Conservation (phyloP, 148 eudicot species). For the Spergularia bocconei region DNA sequence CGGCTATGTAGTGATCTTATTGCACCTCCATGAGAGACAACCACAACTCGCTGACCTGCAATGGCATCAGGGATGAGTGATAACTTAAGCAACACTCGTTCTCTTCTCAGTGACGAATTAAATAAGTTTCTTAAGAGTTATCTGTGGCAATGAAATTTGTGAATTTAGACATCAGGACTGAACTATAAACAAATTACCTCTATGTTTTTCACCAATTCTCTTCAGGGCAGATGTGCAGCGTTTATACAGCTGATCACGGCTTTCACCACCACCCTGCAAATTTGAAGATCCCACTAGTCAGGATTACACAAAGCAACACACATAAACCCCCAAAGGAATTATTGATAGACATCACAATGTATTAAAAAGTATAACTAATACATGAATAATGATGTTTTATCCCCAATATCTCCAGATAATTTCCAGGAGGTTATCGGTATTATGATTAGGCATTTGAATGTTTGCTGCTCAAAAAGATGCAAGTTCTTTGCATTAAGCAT, state of each 20-base stretch:
- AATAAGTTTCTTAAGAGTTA: background rate
- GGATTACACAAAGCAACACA: background rate
- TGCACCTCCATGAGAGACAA: constrained; percentile 81
- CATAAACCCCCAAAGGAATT: background rate
- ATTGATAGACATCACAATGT: background rate
- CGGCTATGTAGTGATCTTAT: constrained; percentile 60
- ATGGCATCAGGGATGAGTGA: background rate
- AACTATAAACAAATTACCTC: constrained; percentile 36
- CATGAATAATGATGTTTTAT: too few relatives aligned
- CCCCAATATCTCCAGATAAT: background rate
- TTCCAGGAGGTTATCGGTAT: background rate
- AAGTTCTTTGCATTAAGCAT: background rate
- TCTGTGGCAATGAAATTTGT: background rate
- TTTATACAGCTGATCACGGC: constrained; percentile 69
- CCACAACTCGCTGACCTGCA: constrained; percentile 74
- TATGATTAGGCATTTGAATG: background rate
- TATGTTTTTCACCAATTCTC: constrained; percentile 64
- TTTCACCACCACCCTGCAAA: constrained; percentile 93
- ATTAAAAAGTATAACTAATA: background rate
- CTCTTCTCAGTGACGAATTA: background rate
- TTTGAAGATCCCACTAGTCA: background rate
- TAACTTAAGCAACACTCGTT: background rate
- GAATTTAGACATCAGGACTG: background rate
- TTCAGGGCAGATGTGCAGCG: constrained; percentile 67
- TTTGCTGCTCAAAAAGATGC: background rate